A percentile compares a stretch with the other conserved stretches of the same genome.
Conservation (phyloP, 495 filamentous ascomycete species). For the Apodospora peruviana region DNA sequence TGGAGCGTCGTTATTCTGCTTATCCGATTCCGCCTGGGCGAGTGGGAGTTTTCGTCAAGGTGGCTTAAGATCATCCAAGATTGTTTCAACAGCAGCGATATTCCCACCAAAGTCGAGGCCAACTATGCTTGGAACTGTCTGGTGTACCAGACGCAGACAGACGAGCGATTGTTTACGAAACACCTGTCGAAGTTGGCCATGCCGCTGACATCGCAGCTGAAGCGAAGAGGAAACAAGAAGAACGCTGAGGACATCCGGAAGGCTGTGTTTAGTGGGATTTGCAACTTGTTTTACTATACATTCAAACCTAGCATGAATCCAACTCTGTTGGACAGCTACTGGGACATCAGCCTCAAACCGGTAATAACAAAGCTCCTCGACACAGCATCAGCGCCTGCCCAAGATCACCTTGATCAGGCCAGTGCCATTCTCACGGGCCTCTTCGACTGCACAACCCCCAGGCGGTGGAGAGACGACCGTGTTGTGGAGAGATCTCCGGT, state of each 20-base stretch:
- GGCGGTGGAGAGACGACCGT: conserved; percentile 67
- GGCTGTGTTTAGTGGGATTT: conserved; percentile 61
- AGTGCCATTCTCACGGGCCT: conserved; percentile 62
- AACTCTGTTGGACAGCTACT: conserved; percentile 65
- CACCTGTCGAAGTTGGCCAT: conserved; percentile 62
- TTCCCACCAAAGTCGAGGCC: conserved; percentile 65
- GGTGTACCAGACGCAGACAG: conserved; percentile 61
- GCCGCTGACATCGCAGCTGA: conserved; percentile 65
- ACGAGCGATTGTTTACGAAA: conserved; percentile 51
- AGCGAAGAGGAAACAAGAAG: conserved; percentile 52
- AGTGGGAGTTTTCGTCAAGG: conserved; percentile 64
- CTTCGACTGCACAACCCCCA: conserved; percentile 58
- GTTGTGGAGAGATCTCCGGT: conserved; percentile 54
- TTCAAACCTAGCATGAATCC: conserved; percentile 62
- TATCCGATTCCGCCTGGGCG: conserved; percentile 59
- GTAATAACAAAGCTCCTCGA: conserved; percentile 44
- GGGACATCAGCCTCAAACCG: conserved; percentile 67
- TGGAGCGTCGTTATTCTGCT: conserved; percentile 81
- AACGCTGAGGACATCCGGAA: conserved; percentile 47
- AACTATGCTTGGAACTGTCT: conserved; percentile 80
- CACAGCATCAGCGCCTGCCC: conserved; percentile 18
- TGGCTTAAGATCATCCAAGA: conserved; percentile 74
- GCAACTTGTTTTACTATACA: conserved; percentile 79
- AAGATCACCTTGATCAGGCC: conserved; percentile 42
- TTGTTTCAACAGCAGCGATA: conserved; percentile 79